Evolutionary conservation across 208 protist genomes (phyloP).

Genomic region (Trichomonas gallinae): DNA sequence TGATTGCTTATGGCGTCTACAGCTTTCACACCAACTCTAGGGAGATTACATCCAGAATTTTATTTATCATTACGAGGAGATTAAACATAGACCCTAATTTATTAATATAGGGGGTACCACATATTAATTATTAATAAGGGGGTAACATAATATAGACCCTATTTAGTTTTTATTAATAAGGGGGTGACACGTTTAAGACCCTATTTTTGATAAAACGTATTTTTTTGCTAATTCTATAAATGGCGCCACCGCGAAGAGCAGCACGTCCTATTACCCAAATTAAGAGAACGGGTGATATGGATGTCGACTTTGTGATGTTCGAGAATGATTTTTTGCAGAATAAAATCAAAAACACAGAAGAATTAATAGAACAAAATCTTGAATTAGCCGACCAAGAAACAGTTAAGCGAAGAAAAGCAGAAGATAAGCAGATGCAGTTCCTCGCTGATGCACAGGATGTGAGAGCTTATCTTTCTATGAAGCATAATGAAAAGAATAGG

Average conservation of each 20-base stretch:
- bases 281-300: neutral
- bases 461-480: neutral
- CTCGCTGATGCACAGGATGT: neutral
- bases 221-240: neutral
- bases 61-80: too few species aligned
- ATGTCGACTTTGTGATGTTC: neutral
- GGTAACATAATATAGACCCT: too few species aligned
- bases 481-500: neutral
- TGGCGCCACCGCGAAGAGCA: neutral
- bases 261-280: neutral
- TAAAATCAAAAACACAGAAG: neutral
- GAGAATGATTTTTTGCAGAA: neutral
- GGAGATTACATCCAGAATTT: too few species aligned
- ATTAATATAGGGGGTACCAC: too few species aligned
- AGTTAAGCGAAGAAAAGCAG: neutral
- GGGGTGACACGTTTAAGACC: too few species aligned
- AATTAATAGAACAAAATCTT: neutral
- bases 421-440: neutral
- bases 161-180: too few species aligned
- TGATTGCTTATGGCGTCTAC: too few species aligned
- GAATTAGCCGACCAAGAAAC: neutral
- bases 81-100: too few species aligned
- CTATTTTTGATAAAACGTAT: too few species aligned
- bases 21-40: too few species aligned
- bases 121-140: too few species aligned